Evolutionary conservation across 768 basidiomycete genomes (phyloP), one percentile per base, ranked within the genome.

Genomic region (Boletus tomentosulus): DNA sequence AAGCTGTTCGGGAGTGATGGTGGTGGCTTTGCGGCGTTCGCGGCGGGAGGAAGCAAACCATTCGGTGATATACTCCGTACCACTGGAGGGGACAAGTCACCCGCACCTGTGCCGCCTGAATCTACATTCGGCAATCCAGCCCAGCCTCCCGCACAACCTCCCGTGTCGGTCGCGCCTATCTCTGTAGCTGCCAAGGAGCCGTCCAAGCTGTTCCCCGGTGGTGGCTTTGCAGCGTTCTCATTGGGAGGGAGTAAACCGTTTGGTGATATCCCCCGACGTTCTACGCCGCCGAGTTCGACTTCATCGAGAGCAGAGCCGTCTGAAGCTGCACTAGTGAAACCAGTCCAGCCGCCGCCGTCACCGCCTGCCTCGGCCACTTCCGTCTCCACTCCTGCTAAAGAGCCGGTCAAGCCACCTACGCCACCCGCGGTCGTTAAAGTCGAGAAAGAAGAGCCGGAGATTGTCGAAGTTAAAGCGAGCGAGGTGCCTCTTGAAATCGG

Each of bases 371-470:
- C 61, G 33, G 53, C 66, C 6, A 59, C 59, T 2, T 53, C 54
- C 24, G 16, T 25, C 30, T 50, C 57, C 25, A 53, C 59, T 10
- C 64, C 63, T 44, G 16, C 22, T 1, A 57, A 53, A 37, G 65
- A 57, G 22, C 57, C 58, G 19, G 42, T 42, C 19, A 55, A 48
- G 25, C 30, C 49, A 28, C 30, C 34, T 27, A 25, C 33, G 16
- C 56, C 51, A 12, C 39, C 28, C 1, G 25, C 11, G 2, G 45
- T 46, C 3, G 34, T 53, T 6, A 37, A 53, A 39, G 12, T 15
- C 1, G 43, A 55, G 43, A 27, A 54, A 30, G 56, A 49, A 28
- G 52, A 30, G 12, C 24, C 48, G 2, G 39, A 2, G 48, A 22
- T 8, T 24, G 10, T 48, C 9, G 54, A 57, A 28, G 48, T 12